Conservation (phyloP, 345 rosid genomes). For the Acer yangbiense region DNA sequence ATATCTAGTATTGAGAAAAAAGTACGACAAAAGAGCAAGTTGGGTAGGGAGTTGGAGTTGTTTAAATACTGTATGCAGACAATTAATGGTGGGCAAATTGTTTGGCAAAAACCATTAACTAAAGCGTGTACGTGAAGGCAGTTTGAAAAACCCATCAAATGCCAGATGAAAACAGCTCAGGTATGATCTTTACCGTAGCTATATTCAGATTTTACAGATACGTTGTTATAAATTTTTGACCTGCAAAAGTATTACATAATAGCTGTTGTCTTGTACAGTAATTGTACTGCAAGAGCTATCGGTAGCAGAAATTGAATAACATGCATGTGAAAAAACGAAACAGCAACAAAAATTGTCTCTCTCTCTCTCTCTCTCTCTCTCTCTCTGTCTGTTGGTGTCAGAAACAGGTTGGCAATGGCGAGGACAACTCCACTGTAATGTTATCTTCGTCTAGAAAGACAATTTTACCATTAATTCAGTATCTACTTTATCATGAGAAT, state of each 20-base stretch:
- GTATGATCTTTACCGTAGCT: too few species aligned
- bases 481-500: not conserved
- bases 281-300: not conserved
- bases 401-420: constrained; percentile 7
- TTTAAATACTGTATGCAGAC: not conserved
- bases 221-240: not conserved
- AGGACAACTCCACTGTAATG: not conserved
- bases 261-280: not conserved
- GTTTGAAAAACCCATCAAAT: not conserved
- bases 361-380: not conserved
- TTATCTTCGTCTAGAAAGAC: not conserved
- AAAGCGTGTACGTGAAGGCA: not conserved
- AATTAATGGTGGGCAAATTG: not conserved
- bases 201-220: not conserved
- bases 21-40: not conserved
- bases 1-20: not conserved
- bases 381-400: constrained; percentile 1
- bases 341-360: not conserved
- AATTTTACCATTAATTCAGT: not conserved
- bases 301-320: not conserved
- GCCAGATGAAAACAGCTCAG: not conserved
- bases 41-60: not conserved
- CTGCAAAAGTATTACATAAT: not conserved
- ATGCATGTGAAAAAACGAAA: constrained; percentile 5
- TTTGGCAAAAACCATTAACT: not conserved